Conservation (phyloP, 805 yeast genomes). For the Kazachstania martiniae region DNA sequence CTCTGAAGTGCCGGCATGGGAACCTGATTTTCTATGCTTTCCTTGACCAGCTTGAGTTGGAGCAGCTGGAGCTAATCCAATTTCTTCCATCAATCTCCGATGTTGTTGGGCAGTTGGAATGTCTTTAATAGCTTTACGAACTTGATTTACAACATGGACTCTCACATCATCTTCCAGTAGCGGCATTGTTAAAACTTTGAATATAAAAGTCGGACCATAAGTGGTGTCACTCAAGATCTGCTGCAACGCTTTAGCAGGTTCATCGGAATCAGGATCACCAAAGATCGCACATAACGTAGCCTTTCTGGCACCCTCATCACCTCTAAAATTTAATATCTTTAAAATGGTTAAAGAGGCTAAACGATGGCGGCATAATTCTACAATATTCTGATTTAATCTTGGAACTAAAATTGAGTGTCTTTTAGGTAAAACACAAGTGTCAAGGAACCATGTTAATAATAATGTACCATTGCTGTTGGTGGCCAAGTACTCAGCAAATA, state of each 20-base stretch:
- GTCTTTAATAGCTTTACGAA: constrained; percentile 52
- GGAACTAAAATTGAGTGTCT: constrained; percentile 58
- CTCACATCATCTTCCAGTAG: constrained; percentile 47
- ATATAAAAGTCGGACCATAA: constrained; percentile 68
- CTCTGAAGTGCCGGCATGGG: constrained; percentile 18
- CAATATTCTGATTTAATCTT: constrained; percentile 50
- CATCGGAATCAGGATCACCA: constrained; percentile 34
- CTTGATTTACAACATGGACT: constrained; percentile 47
- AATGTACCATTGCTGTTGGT: constrained; percentile 82
- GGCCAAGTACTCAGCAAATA: constrained; percentile 68
- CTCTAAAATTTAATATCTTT: constrained; percentile 63
- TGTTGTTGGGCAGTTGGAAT: constrained; percentile 60
- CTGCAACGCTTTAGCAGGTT: constrained; percentile 40
- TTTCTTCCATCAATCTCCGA: constrained; percentile 83
- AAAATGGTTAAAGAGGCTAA: constrained; percentile 74
- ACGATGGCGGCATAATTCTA: constrained; percentile 63
- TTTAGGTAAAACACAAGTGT: constrained; percentile 59
- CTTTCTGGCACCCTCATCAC: constrained; percentile 51
- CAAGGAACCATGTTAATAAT: constrained; percentile 88
- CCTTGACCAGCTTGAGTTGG: constrained; percentile 5
- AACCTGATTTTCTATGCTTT: constrained; percentile 17
- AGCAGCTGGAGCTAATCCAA: constrained; percentile 43
- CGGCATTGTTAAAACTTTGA: constrained; percentile 69
- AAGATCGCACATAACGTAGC: constrained; percentile 55
- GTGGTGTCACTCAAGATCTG: constrained; percentile 53